Evolutionary conservation across 495 filamentous ascomycete genomes (phyloP), one percentile per base, ranked within the genome.

Genomic region (Neurospora intermedia): DNA sequence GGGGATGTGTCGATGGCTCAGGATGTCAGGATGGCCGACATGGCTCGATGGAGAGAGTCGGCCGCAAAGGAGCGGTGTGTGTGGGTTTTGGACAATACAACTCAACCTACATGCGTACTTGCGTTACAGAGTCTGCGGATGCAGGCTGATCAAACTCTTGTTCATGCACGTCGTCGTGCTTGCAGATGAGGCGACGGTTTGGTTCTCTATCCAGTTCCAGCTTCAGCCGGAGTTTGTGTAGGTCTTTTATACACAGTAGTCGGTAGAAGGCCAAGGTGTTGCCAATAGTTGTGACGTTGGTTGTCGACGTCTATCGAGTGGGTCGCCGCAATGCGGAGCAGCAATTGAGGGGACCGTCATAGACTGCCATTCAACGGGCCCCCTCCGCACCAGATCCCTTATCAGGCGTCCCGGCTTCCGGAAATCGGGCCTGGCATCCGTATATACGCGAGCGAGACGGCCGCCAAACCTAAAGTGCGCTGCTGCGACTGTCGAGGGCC

Each of bases 81-180:
- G 31, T 66, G 54, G 54, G 54, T 35, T 66, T 66, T 66, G 54
- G 9, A 66, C 54, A 38, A 66, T 66, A 66, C 54, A 66, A 66
- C 54, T 66, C 54, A 66, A 66, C 54, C 54, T 66, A 66, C 54
- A 66, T 66, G 54, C 54, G 54, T 66, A 66, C 54, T 66, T 66
- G 54, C 54, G 54, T 66, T 66, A 66, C 54, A 66, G 54, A 66
- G 54, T 66, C 54, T 66, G 54, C 27, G 54, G 54, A 66, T 66
- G 54, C 54, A 66, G 54, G 54, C 54, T 66, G 54, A 66, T 66
- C 54, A 66, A 66, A 66, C 54, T 66, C 54, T 66, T 35, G 54
- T 66, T 66, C 54, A 66, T 66, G 54, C 27, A 66, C 54, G 54
- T 66, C 54, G 54, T 66, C 15, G 54, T 66, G 54, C 54, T 66